Conservation (phyloP, 2,329 filamentous ascomycete species). For the Cordyceps cateniannulata region DNA sequence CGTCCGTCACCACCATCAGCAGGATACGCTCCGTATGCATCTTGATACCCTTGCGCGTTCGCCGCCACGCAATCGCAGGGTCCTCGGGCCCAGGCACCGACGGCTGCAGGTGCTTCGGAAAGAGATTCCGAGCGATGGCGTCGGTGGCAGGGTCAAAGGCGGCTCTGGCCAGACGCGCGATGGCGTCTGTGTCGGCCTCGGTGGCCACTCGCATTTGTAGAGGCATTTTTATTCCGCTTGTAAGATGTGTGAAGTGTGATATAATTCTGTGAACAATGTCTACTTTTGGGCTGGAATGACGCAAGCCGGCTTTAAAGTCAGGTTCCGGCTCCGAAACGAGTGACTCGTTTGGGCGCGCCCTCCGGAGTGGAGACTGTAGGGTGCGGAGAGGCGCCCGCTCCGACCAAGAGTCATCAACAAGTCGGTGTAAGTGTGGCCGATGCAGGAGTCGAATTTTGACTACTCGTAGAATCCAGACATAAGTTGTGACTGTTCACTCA, state of each 20-base stretch:
- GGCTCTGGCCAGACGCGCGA: constrained; percentile 19
- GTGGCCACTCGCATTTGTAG: constrained; percentile 20
- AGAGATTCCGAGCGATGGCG: constrained; percentile 14
- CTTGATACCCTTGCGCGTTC: constrained; percentile 14
- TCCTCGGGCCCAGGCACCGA: not conserved
- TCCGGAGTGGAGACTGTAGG: not conserved
- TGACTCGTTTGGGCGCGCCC: not conserved
- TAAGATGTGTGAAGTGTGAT: no score
- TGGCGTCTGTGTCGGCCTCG: constrained; percentile 19
- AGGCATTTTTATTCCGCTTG: constrained; percentile 16
- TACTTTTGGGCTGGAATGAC: not conserved
- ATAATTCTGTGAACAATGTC: no score
- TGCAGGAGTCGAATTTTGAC: not conserved
- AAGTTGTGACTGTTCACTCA: no score
- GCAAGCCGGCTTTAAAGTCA: not conserved
- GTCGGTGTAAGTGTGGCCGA: not conserved
- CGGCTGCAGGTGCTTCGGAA: constrained; percentile 15
- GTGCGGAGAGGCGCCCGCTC: not conserved
- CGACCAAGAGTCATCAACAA: not conserved
- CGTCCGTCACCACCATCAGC: constrained; percentile 18
- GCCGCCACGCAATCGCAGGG: constrained; percentile 13
- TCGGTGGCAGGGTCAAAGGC: constrained; percentile 20
- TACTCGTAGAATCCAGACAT: no score
- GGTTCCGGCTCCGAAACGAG: not conserved
- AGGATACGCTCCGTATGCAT: constrained; percentile 12